Percentiles rank a stretch among this genome's conserved stretches.
phyloP scores from a whole-genome alignment of 345 rosid genomes.

The Geranium rotundifolium region DNA sequence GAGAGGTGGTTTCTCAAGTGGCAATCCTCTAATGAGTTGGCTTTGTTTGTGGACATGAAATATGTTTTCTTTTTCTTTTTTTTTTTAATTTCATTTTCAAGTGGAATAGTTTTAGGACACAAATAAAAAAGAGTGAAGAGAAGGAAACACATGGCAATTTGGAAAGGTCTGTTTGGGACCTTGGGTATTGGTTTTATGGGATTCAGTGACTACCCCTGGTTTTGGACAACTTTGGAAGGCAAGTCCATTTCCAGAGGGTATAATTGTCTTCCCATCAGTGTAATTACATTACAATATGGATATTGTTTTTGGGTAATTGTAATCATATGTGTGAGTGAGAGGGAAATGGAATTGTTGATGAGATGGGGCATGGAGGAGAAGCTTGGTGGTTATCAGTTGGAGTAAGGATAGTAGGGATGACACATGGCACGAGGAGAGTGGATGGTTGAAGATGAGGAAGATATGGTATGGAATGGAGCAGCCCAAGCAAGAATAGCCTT shows the following conservation, averaged over 20 bases:
- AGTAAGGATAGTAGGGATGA: constrained; percentile 40
- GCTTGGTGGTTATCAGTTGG: constrained; percentile 37
- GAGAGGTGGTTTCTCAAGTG: background rate
- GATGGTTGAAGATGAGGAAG: constrained; percentile 45
- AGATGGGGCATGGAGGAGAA: constrained; percentile 42
- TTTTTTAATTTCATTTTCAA: background rate
- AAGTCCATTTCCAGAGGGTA: background rate
- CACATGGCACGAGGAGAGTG: constrained; percentile 42
- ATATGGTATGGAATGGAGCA: too few species aligned
- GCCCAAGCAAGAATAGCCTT: background rate
- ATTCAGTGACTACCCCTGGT: constrained; percentile 26
- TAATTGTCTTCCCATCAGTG: constrained; percentile 4
- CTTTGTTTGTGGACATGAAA: constrained; percentile 5
- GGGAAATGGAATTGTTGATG: constrained; percentile 32
- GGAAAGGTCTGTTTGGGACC: too few species aligned
- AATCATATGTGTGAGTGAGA: background rate
- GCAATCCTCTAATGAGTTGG: background rate
- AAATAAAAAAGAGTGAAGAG: constrained; percentile 6
- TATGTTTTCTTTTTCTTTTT: constrained; percentile 7
- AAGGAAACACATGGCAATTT: too few species aligned
- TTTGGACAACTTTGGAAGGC: constrained; percentile 28
- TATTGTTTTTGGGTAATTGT: too few species aligned
- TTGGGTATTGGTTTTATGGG: too few species aligned
- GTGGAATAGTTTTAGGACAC: too few species aligned
- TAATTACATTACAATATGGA: background rate